phyloP scores from a whole-genome alignment of 2,329 filamentous ascomycete species.

The Diaporthe sp. region DNA sequence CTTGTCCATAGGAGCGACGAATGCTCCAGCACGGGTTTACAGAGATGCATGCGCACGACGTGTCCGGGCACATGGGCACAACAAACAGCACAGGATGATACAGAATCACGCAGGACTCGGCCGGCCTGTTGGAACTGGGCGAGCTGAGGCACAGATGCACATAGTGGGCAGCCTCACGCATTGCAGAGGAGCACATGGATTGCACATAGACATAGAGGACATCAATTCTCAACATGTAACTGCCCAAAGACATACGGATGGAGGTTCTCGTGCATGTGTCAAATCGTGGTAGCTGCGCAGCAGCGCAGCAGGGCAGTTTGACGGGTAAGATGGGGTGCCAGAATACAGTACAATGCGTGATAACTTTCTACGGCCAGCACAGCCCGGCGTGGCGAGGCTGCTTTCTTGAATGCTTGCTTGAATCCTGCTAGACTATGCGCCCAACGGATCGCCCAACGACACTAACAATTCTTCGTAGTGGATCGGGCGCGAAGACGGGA shows the following conservation, averaged over 20 bases:
- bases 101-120: background rate
- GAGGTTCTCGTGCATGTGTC: background rate
- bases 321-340: background rate
- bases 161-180: conserved; percentile 14
- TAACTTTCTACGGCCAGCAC: background rate
- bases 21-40: background rate
- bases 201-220: conserved; percentile 41
- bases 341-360: background rate
- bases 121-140: background rate
- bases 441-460: conserved; percentile 21
- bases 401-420: background rate
- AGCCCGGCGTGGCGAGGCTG: conserved; percentile 7
- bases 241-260: background rate
- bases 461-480: background rate
- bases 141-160: conserved; percentile 29
- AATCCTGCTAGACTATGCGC: background rate
- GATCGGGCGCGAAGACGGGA: conserved; percentile 9
- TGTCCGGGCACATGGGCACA: background rate
- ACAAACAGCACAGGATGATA: conserved; percentile 8
- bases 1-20: background rate
- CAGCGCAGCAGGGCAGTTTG: background rate
- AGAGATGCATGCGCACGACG: conserved; percentile 5
- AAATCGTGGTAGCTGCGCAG: background rate
- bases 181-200: conserved; percentile 27
- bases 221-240: conserved; percentile 21